phyloP scores from a whole-genome alignment of 2,329 filamentous ascomycete species.

The Stemphylium lycopersici region DNA sequence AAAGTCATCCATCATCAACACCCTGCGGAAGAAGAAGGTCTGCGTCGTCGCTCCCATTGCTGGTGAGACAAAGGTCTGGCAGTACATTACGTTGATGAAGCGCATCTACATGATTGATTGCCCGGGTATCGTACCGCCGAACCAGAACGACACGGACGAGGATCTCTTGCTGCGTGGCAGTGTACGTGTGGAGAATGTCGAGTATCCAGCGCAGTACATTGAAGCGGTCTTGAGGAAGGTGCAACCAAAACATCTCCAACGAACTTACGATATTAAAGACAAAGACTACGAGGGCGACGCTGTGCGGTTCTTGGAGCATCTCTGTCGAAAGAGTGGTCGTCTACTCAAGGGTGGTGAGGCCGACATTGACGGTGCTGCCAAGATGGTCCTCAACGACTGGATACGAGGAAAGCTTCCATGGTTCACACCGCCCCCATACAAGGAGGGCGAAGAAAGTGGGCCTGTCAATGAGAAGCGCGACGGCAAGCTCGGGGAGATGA shows the following conservation, averaged over 20 bases:
- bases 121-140: slow-evolving; percentile 93
- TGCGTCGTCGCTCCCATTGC: slow-evolving; percentile 93
- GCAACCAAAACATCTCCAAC: slow-evolving; percentile 85
- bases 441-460: slow-evolving; percentile 43
- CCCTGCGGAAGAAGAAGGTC: slow-evolving; percentile 90
- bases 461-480: slow-evolving; percentile 66
- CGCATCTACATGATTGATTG: slow-evolving; percentile 95
- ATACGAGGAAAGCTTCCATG: slow-evolving; percentile 94
- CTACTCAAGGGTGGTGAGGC: slow-evolving; percentile 92
- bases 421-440: slow-evolving; percentile 80
- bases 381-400: slow-evolving; percentile 97
- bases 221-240: slow-evolving; percentile 79
- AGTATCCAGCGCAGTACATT: slow-evolving; percentile 96
- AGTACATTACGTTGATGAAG: slow-evolving; percentile 95
- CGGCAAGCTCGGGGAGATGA: slow-evolving; percentile 84
- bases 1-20: slow-evolving; percentile 98
- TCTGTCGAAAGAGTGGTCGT: slow-evolving; percentile 86
- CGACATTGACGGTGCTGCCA: slow-evolving; percentile 91
- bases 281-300: slow-evolving; percentile 74
- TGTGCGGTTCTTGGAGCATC: slow-evolving; percentile 81
- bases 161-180: slow-evolving; percentile 91
- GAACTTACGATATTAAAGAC: slow-evolving; percentile 86
- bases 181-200: slow-evolving; percentile 92
- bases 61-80: slow-evolving; percentile 97
- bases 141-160: slow-evolving; percentile 78